A percentile compares a stretch with the other conserved stretches of the same genome.
phyloP scores from a whole-genome alignment of 495 filamentous ascomycete genomes.

The Collariella sp. region DNA sequence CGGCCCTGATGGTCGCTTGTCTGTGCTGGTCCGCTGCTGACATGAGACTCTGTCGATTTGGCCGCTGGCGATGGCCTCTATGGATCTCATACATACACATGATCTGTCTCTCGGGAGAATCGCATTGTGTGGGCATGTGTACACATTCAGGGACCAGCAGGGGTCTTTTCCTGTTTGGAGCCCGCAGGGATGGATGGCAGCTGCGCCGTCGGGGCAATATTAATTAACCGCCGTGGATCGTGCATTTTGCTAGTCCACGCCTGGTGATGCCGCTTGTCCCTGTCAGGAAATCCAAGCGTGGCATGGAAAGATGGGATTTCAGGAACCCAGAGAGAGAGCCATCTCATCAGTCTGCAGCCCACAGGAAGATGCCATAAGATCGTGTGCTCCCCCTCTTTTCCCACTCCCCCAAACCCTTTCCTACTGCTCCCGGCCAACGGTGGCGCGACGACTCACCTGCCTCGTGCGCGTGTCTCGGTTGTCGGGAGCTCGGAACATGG shows the following conservation, averaged over 20 bases:
- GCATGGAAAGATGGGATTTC: background rate
- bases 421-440: no score
- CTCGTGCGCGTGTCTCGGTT: background rate
- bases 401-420: background rate
- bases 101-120: background rate
- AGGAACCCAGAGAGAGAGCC: no score
- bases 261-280: no score
- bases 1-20: no score
- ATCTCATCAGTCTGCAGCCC: no score
- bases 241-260: background rate
- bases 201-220: background rate
- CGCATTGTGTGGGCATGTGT: constrained; percentile 4
- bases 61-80: no score
- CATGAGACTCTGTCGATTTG: no score
- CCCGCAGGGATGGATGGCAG: background rate
- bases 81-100: no score
- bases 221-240: background rate
- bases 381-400: background rate
- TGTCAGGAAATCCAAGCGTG: no score
- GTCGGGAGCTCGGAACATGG: background rate
- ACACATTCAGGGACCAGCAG: background rate
- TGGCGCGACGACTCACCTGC: no score
- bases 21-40: no score
- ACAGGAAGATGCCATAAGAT: no score
- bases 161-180: background rate